These are phyloP conservation scores for Diaporthe sp. DNA, from an alignment of 2,329 filamentous ascomycete species.

Conservation along the genomic window DNA sequence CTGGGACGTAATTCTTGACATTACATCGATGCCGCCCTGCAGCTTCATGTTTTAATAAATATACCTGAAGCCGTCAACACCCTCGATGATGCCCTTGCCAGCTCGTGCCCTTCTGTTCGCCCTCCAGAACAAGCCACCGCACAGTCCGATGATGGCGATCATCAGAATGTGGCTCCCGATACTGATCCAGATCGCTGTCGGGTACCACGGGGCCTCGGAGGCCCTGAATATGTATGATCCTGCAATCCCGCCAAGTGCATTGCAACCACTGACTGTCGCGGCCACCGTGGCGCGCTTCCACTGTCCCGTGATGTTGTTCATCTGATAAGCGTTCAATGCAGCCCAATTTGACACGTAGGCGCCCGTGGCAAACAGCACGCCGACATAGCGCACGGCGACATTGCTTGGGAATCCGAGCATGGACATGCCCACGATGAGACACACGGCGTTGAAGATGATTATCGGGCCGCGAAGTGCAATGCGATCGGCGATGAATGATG, in stretches of 20 bases:
- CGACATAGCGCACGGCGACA: conserved; percentile 73
- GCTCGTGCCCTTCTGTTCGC: conserved; percentile 32
- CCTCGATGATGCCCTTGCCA: conserved; percentile 40
- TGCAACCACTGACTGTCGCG: conserved; percentile 41
- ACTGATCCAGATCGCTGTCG: conserved; percentile 41
- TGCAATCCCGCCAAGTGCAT: conserved; percentile 41
- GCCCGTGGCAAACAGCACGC: conserved; percentile 76
- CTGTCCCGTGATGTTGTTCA: conserved; percentile 67
- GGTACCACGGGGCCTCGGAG: conserved; percentile 38
- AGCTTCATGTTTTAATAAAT: conserved; percentile 27
- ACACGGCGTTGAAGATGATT: conserved; percentile 75
- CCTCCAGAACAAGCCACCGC: conserved; percentile 38
- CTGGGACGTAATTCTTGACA: not conserved
- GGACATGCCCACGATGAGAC: conserved; percentile 73
- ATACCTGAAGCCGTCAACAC: conserved; percentile 39
- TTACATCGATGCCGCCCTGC: no score
- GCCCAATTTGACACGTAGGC: conserved; percentile 80
- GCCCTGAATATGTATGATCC: conserved; percentile 41
- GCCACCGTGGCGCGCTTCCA: conserved; percentile 42
- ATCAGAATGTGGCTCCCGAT: conserved; percentile 41
- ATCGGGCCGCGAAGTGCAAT: conserved; percentile 72
- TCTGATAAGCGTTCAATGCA: conserved; percentile 73
- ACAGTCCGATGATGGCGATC: conserved; percentile 33
- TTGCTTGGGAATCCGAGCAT: conserved; percentile 74
- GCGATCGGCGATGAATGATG: conserved; percentile 73